Evolutionary conservation across 768 basidiomycete genomes (phyloP), one percentile per base, ranked within the genome.

Genomic region (Coprinellus micaceus): DNA sequence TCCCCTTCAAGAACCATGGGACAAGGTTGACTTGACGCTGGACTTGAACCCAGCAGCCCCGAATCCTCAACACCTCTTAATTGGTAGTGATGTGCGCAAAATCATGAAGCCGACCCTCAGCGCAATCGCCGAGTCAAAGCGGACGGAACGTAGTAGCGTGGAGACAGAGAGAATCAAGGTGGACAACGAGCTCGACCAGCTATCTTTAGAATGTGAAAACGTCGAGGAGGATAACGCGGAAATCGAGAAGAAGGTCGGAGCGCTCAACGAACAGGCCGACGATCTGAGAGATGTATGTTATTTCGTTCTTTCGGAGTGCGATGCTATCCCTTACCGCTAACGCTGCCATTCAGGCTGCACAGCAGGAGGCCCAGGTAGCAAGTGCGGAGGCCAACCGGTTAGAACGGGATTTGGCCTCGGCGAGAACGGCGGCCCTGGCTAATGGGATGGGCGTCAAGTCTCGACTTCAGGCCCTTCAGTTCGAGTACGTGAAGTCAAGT

Each of bases 401-500:
- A 39, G 88, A 91, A 61, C 81, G 79, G 52, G 89, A 91, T 58
- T 69, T 92, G 9, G 85, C 84, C 2, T 82, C 86, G 51, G 91
- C 91, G 13, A 78, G 85, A 62, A 87, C 83, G 21, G 85, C 86
- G 2, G 89, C 89, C 13, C 77, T 88, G 52, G 83, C 89, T 2
- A 88, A 85, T 62, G 91, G 90, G n/a, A 83, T 91, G 67, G 88
- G 87, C 13, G 87, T 90, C 47, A 89, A 91, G 66, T 84, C 88
- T 19, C 80, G 87, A 54, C 71, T 93, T 10, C 88, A 91, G 62
- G 81, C 84, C 0, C 66, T 91, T 43, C 85, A 91, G 67, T 87
- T 94, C 65, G 81, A 84, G 91, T 90, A 66, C 68, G 82, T 70
- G 19, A 48, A 39, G 46, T 41, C 7, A 6, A 33, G 33, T 6